A percentile compares a stretch with the other conserved stretches of the same genome.
These are phyloP conservation scores for Spiromastix sp. DNA, from an alignment of 2,329 filamentous ascomycete genomes.

Conservation along the genomic window DNA sequence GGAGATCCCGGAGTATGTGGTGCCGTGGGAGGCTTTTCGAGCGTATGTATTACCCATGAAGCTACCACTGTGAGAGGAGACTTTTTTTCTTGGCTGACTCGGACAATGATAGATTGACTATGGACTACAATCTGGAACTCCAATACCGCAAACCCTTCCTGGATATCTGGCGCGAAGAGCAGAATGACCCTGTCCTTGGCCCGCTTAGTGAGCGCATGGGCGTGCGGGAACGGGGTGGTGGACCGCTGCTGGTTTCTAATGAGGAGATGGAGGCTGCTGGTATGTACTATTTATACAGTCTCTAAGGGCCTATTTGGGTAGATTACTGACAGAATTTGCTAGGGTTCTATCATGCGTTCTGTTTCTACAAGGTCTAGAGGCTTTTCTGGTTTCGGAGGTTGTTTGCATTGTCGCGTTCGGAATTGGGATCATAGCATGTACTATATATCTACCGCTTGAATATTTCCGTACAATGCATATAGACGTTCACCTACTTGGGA, in stretches of 20 bases:
- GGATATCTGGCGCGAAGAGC: conserved; percentile 87
- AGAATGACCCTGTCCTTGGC: conserved; percentile 70
- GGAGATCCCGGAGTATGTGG: conserved; percentile 92
- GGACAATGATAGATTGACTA: conserved; percentile 49
- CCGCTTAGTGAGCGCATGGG: conserved; percentile 92
- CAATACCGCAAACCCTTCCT: conserved; percentile 86
- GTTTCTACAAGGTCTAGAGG: conserved; percentile 81
- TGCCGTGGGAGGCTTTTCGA: conserved; percentile 96
- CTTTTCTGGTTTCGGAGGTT: too few species aligned
- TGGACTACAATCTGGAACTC: conserved; percentile 92
- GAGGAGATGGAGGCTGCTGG: conserved; percentile 88
- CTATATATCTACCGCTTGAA: too few species aligned
- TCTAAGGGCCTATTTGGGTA: not conserved
- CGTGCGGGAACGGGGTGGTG: conserved; percentile 62
- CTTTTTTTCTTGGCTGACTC: not conserved
- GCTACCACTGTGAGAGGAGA: too few species aligned
- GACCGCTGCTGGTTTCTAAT: conserved; percentile 58
- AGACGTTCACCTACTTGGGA: too few species aligned
- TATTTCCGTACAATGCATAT: too few species aligned
- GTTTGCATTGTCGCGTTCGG: too few species aligned
- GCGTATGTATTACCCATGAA: conserved; percentile 36
- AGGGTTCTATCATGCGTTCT: conserved; percentile 84
- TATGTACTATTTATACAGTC: conserved; percentile 19
- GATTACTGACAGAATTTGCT: conserved; percentile 3
- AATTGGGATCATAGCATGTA: too few species aligned